Conservation (phyloP, 169 alveolate genomes). For the Eimeria necatrix region DNA sequence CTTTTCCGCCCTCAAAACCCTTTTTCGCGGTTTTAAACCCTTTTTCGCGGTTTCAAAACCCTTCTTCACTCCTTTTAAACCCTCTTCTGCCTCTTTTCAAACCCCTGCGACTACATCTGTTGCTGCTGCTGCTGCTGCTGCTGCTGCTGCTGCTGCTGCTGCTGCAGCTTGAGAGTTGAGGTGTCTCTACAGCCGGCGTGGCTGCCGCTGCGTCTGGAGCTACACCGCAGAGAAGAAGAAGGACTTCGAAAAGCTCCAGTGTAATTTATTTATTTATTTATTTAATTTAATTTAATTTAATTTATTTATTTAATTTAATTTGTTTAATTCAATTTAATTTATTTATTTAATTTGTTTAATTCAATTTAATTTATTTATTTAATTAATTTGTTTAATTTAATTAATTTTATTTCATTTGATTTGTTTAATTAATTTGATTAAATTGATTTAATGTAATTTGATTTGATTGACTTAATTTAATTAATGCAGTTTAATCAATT, state of each 20-base stretch:
- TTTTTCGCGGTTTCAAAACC: neutral
- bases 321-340: no score
- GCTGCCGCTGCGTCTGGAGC: conserved; percentile 76
- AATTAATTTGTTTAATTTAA: no score
- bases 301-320: neutral
- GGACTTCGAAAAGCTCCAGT: conserved; percentile 46
- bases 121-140: neutral
- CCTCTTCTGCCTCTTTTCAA: neutral
- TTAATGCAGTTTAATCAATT: neutral
- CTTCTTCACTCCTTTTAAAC: neutral
- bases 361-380: neutral
- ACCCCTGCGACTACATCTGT: neutral
- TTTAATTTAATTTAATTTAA: no score
- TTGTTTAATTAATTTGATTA: no score
- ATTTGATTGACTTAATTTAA: neutral
- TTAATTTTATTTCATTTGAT: neutral
- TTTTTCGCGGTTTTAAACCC: neutral
- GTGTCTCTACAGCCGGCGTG: conserved; percentile 77
- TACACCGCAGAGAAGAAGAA: conserved; percentile 47
- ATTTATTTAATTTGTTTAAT: no score
- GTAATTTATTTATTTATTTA: neutral
- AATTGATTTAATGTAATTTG: no score
- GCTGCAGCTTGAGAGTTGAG: conserved; percentile 68
- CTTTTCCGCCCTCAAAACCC: neutral
- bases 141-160: neutral